A percentile compares a stretch with the other conserved stretches of the same genome.
Conservation (phyloP, 108 stramenopile genomes). For the Nitzschia putrida region DNA sequence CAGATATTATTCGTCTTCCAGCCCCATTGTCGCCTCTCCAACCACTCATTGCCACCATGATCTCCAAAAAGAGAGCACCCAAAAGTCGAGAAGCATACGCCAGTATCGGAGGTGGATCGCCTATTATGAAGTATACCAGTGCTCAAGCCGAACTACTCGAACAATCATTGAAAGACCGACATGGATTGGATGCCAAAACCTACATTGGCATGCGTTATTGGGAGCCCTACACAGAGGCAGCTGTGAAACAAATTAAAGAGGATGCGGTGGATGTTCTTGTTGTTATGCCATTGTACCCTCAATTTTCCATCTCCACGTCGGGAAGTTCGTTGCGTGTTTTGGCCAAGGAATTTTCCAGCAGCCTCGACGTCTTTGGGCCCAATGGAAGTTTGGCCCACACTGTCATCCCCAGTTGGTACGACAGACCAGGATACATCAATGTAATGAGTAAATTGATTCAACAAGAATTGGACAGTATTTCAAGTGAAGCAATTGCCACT, state of each 20-base stretch:
- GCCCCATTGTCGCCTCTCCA: conserved; percentile 77
- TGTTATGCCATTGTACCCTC: conserved; percentile 95
- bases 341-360: conserved; percentile 50
- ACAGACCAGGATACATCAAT: conserved; percentile 91
- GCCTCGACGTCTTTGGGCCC: conserved; percentile 6
- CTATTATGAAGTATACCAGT: conserved; percentile 89
- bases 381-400: conserved; percentile 88
- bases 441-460: conserved; percentile 84
- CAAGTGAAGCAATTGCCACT: conserved; percentile 67
- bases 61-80: conserved; percentile 91
- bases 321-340: conserved; percentile 91
- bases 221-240: conserved; percentile 97
- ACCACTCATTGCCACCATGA: conserved; percentile 73
- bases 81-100: conserved; percentile 92
- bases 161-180: conserved; percentile 53
- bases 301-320: conserved; percentile 94
- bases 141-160: conserved; percentile 81
- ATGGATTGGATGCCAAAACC: conserved; percentile 76
- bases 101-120: conserved; percentile 96
- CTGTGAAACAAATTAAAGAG: conserved; percentile 75
- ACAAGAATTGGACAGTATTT: conserved; percentile 83
- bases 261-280: conserved; percentile 89
- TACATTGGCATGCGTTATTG: conserved; percentile 99
- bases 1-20: conserved; percentile 96
- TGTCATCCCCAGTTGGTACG: conserved; percentile 93